phyloP scores from a whole-genome alignment of 768 basidiomycete genomes.

The Postia placenta region DNA sequence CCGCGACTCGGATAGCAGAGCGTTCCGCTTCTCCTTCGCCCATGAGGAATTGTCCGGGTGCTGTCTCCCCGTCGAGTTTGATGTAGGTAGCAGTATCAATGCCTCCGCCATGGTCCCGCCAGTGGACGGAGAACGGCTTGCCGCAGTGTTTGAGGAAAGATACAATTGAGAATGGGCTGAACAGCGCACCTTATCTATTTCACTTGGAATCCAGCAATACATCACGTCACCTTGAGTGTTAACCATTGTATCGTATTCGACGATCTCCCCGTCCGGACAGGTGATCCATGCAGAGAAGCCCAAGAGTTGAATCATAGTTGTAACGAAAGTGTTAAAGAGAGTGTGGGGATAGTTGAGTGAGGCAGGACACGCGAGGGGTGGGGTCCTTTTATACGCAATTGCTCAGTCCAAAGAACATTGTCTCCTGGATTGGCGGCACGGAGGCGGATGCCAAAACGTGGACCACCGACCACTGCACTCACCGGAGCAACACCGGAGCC shows the following conservation, averaged over 20 bases:
- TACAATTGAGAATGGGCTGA: neutral
- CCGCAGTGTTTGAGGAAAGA: neutral
- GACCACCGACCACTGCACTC: too few relatives aligned
- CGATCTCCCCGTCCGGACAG: slow-evolving; percentile 40
- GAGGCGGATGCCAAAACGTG: too few relatives aligned
- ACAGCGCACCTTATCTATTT: slow-evolving; percentile 44
- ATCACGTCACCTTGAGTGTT: slow-evolving; percentile 39
- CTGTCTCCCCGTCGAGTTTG: slow-evolving; percentile 54
- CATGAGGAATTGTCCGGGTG: slow-evolving; percentile 57
- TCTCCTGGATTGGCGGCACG: too few relatives aligned
- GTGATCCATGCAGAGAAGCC: slow-evolving; percentile 70
- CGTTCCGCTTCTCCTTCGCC: slow-evolving; percentile 53
- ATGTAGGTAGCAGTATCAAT: slow-evolving; percentile 56
- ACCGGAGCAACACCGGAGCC: too few relatives aligned
- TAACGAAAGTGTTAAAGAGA: neutral
- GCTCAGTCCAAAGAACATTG: neutral
- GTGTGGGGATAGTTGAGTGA: neutral
- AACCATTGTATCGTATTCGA: slow-evolving; percentile 50
- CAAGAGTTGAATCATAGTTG: slow-evolving; percentile 38
- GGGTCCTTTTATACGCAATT: neutral
- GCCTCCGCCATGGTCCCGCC: slow-evolving; percentile 53
- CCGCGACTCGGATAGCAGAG: slow-evolving; percentile 45
- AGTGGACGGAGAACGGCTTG: slow-evolving; percentile 56
- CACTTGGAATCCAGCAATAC: slow-evolving; percentile 66
- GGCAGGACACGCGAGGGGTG: neutral